phyloP scores from a whole-genome alignment of 257 asterid genomes.

The Mentha longifolia region DNA sequence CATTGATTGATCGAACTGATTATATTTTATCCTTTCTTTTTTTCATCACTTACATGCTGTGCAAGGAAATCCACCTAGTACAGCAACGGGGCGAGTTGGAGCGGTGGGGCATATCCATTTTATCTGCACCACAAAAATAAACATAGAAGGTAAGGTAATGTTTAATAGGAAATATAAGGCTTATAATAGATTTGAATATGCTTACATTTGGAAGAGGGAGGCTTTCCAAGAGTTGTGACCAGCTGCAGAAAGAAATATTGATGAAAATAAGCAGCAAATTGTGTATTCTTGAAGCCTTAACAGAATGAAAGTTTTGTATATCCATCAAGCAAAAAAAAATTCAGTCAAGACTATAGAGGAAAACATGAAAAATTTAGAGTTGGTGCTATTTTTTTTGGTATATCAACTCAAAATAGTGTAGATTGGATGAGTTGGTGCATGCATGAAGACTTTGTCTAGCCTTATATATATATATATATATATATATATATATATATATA shows the following conservation, averaged over 20 bases:
- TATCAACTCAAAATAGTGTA: not conserved
- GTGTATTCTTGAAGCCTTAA: not conserved
- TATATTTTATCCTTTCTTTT: conserved; percentile 2
- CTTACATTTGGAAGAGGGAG: conserved; percentile 93
- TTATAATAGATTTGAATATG: not conserved
- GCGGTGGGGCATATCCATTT: conserved; percentile 99
- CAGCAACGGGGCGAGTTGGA: conserved; percentile 88
- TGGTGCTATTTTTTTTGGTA: too few species aligned
- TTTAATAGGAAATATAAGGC: not conserved
- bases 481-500: too few species aligned
- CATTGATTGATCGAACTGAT: not conserved
- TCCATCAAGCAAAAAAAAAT: conserved; percentile 35
- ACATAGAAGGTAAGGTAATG: not conserved
- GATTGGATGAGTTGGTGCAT: conserved; percentile 25
- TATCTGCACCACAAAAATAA: conserved; percentile 58
- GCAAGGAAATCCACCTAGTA: conserved; percentile 93
- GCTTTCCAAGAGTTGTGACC: conserved; percentile 90
- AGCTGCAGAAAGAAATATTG: conserved; percentile 57
- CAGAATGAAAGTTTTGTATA: not conserved
- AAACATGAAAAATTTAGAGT: not conserved
- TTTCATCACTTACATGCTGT: conserved; percentile 79
- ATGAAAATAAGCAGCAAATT: conserved; percentile 32
- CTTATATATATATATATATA: too few species aligned
- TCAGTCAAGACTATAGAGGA: conserved; percentile 34
- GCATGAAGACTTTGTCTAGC: conserved; percentile 15